Conservation (phyloP, 2,329 filamentous ascomycete genomes). For the Alternaria brassicae region DNA sequence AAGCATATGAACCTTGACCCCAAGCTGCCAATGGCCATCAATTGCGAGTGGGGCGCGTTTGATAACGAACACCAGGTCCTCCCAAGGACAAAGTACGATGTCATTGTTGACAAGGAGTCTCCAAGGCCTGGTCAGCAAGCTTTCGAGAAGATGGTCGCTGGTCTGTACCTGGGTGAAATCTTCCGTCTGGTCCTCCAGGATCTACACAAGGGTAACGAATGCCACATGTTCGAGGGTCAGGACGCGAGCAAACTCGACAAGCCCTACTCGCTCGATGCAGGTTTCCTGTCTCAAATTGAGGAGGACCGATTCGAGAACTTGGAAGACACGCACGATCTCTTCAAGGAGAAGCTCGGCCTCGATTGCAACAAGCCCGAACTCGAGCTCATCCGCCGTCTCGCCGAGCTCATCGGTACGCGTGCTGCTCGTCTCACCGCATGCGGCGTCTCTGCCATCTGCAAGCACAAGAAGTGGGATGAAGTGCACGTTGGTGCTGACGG, state of each 20-base stretch:
- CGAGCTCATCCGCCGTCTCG: conserved; percentile 84
- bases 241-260: conserved; percentile 82
- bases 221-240: conserved; percentile 81
- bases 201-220: conserved; percentile 69
- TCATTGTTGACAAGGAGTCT: conserved; percentile 87
- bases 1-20: conserved; percentile 87
- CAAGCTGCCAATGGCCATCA: conserved; percentile 90
- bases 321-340: conserved; percentile 83
- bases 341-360: conserved; percentile 77
- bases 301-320: conserved; percentile 97
- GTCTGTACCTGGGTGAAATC: conserved; percentile 91
- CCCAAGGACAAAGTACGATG: conserved; percentile 84
- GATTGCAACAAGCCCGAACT: conserved; percentile 77
- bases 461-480: conserved; percentile 86
- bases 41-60: conserved; percentile 97
- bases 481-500: conserved; percentile 97
- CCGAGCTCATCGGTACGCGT: conserved; percentile 93
- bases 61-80: conserved; percentile 93
- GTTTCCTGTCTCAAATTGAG: conserved; percentile 91
- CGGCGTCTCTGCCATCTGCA: conserved; percentile 94
- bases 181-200: conserved; percentile 89
- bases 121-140: conserved; percentile 92
- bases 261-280: conserved; percentile 88
- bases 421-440: conserved; percentile 92
- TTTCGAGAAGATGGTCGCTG: conserved; percentile 98